Conservation (phyloP, 495 filamentous ascomycete genomes). For the Letharia columbiana region DNA sequence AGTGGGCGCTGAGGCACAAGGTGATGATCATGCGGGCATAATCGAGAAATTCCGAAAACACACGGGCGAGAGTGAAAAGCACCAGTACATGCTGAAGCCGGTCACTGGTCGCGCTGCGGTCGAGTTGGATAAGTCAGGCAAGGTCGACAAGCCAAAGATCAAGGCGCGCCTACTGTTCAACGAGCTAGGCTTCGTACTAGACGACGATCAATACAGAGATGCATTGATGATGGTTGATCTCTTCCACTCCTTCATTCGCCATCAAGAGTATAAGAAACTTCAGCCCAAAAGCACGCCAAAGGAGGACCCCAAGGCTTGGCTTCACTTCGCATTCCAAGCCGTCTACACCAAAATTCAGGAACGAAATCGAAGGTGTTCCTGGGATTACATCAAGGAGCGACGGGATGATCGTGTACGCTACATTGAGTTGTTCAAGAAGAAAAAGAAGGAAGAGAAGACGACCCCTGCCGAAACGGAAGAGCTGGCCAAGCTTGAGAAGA, state of each 20-base stretch:
- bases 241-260: constrained; percentile 96
- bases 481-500: constrained; percentile 68
- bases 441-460: constrained; percentile 68
- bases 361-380: constrained; percentile 79
- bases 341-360: constrained; percentile 91
- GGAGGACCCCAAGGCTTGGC: constrained; percentile 86
- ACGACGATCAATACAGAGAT: constrained; percentile 95
- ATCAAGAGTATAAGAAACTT: constrained; percentile 92
- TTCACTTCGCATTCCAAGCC: constrained; percentile 79
- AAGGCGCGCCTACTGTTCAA: constrained; percentile 89
- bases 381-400: constrained; percentile 87
- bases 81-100: constrained; percentile 92
- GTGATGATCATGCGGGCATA: constrained; percentile 61
- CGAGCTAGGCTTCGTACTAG: constrained; percentile 88
- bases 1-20: constrained; percentile 54
- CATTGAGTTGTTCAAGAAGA: constrained; percentile 90
- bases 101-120: constrained; percentile 87
- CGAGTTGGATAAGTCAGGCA: constrained; percentile 86
- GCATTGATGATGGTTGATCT: constrained; percentile 94
- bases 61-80: constrained; percentile 64
- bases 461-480: constrained; percentile 60
- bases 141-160: constrained; percentile 70
- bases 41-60: constrained; percentile 64
- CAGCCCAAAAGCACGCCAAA: constrained; percentile 80
- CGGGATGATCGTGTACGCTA: constrained; percentile 84